A percentile compares a stretch with the other conserved stretches of the same genome.
Evolutionary conservation across 257 asterid species (phyloP).

Genomic region (Fraxinus pennsylvanica): DNA sequence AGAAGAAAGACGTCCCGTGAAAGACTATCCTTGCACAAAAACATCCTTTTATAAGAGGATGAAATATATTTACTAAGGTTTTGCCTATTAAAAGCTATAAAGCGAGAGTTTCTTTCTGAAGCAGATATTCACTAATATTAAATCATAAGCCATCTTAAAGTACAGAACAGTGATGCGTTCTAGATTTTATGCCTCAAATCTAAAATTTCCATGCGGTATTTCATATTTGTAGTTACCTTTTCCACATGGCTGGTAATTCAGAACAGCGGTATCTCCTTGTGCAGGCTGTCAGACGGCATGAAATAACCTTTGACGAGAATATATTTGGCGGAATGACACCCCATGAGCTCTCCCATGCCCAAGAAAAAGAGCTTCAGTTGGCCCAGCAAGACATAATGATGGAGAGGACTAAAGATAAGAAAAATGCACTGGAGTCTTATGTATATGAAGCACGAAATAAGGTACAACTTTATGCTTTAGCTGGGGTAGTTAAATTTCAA

Average conservation of each 20-base stretch:
- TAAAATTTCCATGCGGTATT: too few relatives aligned
- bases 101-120: not conserved
- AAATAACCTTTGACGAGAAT: slow-evolving; percentile 57
- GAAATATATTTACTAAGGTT: not conserved
- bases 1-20: too few relatives aligned
- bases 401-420: slow-evolving; percentile 95
- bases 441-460: slow-evolving; percentile 91
- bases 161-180: not conserved
- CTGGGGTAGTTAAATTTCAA: not conserved
- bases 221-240: slow-evolving; percentile 4
- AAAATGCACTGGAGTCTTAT: slow-evolving; percentile 89
- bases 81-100: not conserved
- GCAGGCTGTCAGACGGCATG: slow-evolving; percentile 71
- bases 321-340: slow-evolving; percentile 64
- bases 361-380: slow-evolving; percentile 64
- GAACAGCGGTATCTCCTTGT: slow-evolving; percentile 17
- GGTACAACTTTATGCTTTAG: slow-evolving; percentile 42
- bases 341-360: slow-evolving; percentile 65
- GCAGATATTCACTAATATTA: not conserved
- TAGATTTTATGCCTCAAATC: not conserved
- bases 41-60: not conserved
- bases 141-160: not conserved
- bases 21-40: not conserved
- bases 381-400: slow-evolving; percentile 73
- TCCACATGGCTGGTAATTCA: slow-evolving; percentile 13